Conservation (phyloP, 75 land plant species). For the Selaginella moellendorffii region DNA sequence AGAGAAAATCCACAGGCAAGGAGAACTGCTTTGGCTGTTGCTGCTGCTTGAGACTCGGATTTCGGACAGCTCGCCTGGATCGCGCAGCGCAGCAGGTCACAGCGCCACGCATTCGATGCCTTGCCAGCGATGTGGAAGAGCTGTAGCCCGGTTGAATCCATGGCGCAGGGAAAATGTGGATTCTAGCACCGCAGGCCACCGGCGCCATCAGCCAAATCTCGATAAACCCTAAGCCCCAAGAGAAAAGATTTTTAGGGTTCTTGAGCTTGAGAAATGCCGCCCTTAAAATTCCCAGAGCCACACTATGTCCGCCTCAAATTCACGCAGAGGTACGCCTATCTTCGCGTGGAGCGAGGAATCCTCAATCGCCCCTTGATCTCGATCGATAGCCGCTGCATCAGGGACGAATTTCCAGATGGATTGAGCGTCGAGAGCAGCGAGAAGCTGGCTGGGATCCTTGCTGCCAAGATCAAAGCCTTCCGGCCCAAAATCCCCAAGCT, state of each 20-base stretch:
- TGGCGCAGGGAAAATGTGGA: too few relatives aligned
- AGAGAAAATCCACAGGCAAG: not conserved
- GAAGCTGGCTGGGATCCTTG: not conserved
- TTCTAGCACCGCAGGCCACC: too few relatives aligned
- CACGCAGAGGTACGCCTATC: not conserved
- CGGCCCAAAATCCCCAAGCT: not conserved
- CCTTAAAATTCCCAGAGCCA: not conserved
- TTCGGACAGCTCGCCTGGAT: not conserved
- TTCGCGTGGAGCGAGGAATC: not conserved
- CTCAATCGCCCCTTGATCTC: not conserved
- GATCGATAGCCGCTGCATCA: not conserved
- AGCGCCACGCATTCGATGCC: too few relatives aligned
- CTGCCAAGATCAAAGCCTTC: not conserved
- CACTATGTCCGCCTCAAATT: not conserved
- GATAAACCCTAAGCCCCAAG: too few relatives aligned
- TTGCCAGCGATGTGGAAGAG: too few relatives aligned
- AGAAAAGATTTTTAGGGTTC: too few relatives aligned
- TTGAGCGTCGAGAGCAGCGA: not conserved
- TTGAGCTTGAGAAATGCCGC: too few relatives aligned
- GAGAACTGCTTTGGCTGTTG: not conserved
- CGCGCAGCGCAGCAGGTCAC: not conserved
- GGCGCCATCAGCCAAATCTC: too few relatives aligned
- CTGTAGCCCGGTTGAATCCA: too few relatives aligned
- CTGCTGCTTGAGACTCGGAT: not conserved
- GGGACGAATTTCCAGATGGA: not conserved